A percentile compares a stretch with the other conserved stretches of the same genome.
These are phyloP conservation scores for Barnettozyma salicaria DNA, from an alignment of 805 yeast genomes.

Conservation along the genomic window DNA sequence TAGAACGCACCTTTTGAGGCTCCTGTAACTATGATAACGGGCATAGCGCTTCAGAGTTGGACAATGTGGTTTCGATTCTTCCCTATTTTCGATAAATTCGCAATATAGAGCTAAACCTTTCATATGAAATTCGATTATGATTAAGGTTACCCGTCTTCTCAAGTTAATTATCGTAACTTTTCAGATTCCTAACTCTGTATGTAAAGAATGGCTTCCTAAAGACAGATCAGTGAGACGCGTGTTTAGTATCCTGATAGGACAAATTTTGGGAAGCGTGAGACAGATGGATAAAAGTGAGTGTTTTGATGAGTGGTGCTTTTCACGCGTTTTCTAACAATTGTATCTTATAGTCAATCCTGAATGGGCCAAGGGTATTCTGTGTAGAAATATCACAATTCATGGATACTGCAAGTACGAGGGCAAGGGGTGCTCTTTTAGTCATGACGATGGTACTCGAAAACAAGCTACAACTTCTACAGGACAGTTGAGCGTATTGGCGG, in stretches of 20 bases:
- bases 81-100: too few species aligned
- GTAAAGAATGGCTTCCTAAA: neutral
- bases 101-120: too few species aligned
- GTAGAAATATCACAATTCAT: slow-evolving; percentile 77
- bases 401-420: slow-evolving; percentile 85
- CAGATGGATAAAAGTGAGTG: slow-evolving; percentile 11
- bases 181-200: too few species aligned
- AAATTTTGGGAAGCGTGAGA: neutral
- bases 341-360: slow-evolving; percentile 24
- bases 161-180: slow-evolving; percentile 1
- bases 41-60: slow-evolving; percentile 18
- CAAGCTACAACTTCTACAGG: neutral
- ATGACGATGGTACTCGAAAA: slow-evolving; percentile 36
- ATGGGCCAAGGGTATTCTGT: slow-evolving; percentile 69
- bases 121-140: too few species aligned
- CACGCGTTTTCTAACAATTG: neutral
- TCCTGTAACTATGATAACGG: slow-evolving; percentile 49
- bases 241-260: too few species aligned
- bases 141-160: neutral
- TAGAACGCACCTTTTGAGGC: slow-evolving; percentile 48
- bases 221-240: too few species aligned
- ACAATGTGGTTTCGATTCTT: too few species aligned
- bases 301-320: neutral
- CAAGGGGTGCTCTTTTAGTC: slow-evolving; percentile 81
- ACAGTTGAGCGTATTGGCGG: too few species aligned